Evolutionary conservation across 2,329 filamentous ascomycete species (phyloP).

Genomic region (Lecanicillium sp.): DNA sequence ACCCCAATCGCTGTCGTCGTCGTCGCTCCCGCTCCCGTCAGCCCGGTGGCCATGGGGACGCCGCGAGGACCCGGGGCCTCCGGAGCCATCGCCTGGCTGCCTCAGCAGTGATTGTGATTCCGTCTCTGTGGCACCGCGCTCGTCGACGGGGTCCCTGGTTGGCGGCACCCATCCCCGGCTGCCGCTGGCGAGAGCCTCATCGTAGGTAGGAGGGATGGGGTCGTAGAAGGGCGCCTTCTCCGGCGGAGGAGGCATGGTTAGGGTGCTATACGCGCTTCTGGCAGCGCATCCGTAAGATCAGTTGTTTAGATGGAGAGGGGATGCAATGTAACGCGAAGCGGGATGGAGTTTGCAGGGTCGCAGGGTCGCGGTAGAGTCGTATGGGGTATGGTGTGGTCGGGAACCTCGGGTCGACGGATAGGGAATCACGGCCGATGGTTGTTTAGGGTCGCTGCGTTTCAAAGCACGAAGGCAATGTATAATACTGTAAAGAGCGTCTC

Average conservation of each 20-base stretch:
- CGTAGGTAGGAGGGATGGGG: constrained; percentile 34
- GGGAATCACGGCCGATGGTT: too few species aligned
- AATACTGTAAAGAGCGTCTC: neutral
- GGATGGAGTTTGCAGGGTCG: neutral
- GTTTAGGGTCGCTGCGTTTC: too few species aligned
- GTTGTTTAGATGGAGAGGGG: neutral
- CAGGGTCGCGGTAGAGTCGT: too few species aligned
- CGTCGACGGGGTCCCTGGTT: constrained; percentile 31
- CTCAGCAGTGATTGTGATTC: constrained; percentile 72
- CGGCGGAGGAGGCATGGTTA: constrained; percentile 21
- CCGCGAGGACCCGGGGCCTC: constrained; percentile 30
- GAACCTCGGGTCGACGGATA: too few species aligned
- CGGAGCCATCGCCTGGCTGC: constrained; percentile 34
- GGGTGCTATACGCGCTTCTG: neutral
- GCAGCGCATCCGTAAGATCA: neutral
- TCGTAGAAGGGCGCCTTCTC: constrained; percentile 35
- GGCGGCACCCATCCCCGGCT: constrained; percentile 23
- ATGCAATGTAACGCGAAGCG: too few species aligned
- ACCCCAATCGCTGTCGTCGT: constrained; percentile 52
- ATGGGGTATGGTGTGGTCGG: too few species aligned
- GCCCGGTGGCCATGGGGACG: constrained; percentile 59
- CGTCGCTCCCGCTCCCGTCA: constrained; percentile 74
- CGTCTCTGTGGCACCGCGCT: constrained; percentile 59
- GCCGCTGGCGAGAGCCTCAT: constrained; percentile 30
- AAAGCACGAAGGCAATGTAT: too few species aligned